Evolutionary conservation across 73 alveolate genomes (phyloP), one percentile per base, ranked within the genome.

Genomic region (Paramecium caudatum): DNA sequence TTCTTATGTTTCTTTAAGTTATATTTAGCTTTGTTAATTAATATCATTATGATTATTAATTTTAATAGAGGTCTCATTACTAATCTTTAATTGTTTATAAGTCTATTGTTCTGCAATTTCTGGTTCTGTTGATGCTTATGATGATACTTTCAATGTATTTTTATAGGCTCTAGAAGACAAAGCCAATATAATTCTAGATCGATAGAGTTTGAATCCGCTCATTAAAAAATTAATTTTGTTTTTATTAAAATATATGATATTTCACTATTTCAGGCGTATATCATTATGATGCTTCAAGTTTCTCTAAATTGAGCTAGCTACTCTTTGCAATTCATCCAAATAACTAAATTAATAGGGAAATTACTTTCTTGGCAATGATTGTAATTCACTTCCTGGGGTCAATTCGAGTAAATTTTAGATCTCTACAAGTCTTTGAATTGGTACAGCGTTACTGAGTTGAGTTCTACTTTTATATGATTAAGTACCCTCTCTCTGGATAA

Each of bases 301-400:
- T 15, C 83, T 65, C 34, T 30, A 13, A 32, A 65, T 65, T 33
- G 83, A 65, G 10, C 50, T 36, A 6, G 83, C 47, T 33, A 65
- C 83, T 65, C 83, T 65, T 30, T 30, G 15, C 16, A 65, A 43
- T 65, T 65, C 83, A 13, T 65, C 83, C 32, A 65, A 65, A 32
- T 65, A 65, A 65, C 83, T 65, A 65, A 9, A 27, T 25, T 65
- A 13, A 25, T 65, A 10, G 17, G 5, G 2, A 65, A 2, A 13
- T 30, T 65, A 65, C 83, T 65, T 65, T 65, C 83, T 65, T 30
- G 83, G 83, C 34, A 65, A 13, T 32, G 83, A 17, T 65, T 65
- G 16, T 25, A 65, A 43, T 33, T 65, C 83, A 65, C 83, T 65
- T 65, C 50, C 19, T 32, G 83, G 83, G 8, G 83, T 65, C 49